Percentiles rank a stretch among this genome's conserved stretches.
These are phyloP conservation scores for Aspergillus sergii DNA, from an alignment of 2,329 filamentous ascomycete species.

Conservation along the genomic window DNA sequence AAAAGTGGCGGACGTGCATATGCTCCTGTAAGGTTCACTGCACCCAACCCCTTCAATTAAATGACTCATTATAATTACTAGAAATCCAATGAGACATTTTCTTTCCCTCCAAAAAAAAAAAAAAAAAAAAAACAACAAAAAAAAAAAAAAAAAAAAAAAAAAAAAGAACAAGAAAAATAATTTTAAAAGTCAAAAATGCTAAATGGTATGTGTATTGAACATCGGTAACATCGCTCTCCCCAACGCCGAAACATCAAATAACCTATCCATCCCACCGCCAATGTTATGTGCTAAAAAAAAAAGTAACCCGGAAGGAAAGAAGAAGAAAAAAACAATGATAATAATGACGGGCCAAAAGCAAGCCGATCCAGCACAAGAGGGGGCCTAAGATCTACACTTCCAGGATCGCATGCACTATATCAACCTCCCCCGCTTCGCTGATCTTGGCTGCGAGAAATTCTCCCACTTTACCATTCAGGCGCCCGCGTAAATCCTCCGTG, in stretches of 20 bases:
- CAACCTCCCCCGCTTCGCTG: constrained; percentile 43
- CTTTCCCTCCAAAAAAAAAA: background rate
- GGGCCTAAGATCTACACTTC: constrained; percentile 22
- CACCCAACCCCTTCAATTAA: background rate
- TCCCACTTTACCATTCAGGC: constrained; percentile 44
- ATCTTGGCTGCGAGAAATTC: constrained; percentile 45
- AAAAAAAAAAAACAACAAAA: too few species aligned
- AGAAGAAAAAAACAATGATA: background rate
- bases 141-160: background rate
- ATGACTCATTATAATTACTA: background rate
- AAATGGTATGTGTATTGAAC: background rate
- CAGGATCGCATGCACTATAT: constrained; percentile 44
- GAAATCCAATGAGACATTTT: background rate
- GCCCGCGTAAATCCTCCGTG: constrained; percentile 40
- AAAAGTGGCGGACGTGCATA: background rate
- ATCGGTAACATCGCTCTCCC: background rate
- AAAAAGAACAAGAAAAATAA: background rate
- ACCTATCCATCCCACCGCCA: background rate
- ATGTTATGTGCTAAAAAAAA: background rate
- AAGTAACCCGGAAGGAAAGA: background rate
- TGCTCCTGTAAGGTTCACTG: background rate
- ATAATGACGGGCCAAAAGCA: background rate
- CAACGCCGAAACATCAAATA: constrained; percentile 5
- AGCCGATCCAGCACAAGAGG: constrained; percentile 3
- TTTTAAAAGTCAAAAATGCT: background rate